A percentile compares a stretch with the other conserved stretches of the same genome.
phyloP scores from a whole-genome alignment of 208 protist genomes.

The Wallacemonas collosoma region DNA sequence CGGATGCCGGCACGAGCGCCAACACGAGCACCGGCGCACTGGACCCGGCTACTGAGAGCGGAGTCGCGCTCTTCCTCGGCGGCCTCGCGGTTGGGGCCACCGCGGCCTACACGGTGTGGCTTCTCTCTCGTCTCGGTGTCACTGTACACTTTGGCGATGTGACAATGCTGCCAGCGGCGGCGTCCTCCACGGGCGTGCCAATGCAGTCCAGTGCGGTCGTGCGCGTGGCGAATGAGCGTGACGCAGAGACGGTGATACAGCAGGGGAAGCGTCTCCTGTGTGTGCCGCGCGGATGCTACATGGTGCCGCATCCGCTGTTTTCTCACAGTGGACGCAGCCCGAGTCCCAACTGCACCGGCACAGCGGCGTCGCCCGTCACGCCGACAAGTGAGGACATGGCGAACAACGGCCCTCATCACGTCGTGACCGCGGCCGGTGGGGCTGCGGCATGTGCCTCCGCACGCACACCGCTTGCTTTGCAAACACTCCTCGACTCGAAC shows the following conservation, averaged over 20 bases:
- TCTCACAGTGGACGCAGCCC: no score
- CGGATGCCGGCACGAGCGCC: no score
- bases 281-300: conserved; percentile 21
- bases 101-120: conserved; percentile 36
- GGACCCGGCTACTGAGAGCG: neutral
- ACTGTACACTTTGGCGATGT: conserved; percentile 32
- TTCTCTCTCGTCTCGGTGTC: conserved; percentile 34
- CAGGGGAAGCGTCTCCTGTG: conserved; percentile 37
- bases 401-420: no score
- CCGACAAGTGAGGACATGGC: neutral
- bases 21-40: no score
- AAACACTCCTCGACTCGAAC: conserved; percentile 22
- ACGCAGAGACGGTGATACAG: conserved; percentile 21
- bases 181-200: conserved; percentile 9
- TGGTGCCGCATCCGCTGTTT: neutral
- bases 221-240: conserved; percentile 21
- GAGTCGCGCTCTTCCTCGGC: conserved; percentile 32
- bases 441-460: conserved; percentile 18
- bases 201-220: conserved; percentile 21
- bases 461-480: conserved; percentile 15
- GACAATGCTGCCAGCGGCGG: conserved; percentile 21
- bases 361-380: neutral
- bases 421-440: neutral
- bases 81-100: conserved; percentile 30
- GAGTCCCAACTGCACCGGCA: no score